Conservation (phyloP, 306 rosid species). For the Trifolium subterraneum region DNA sequence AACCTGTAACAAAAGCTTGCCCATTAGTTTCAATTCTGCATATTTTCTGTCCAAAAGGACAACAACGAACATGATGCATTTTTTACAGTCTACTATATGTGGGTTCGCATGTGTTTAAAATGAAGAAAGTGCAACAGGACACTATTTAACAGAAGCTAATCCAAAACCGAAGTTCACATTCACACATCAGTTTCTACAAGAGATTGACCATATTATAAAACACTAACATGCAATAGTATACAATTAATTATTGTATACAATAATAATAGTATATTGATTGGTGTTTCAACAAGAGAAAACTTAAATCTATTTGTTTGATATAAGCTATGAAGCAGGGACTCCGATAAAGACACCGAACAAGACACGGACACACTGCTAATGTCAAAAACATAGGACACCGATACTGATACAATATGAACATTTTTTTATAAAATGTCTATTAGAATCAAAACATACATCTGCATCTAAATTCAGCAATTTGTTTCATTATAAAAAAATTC, state of each 20-base stretch:
- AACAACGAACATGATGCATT: slow-evolving; percentile 22
- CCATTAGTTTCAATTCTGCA: slow-evolving; percentile 22
- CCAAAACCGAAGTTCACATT: not conserved
- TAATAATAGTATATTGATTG: not conserved
- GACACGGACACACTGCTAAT: not conserved
- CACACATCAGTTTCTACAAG: slow-evolving; percentile 14
- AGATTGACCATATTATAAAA: slow-evolving; percentile 1
- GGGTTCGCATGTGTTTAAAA: not conserved
- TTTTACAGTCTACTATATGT: not conserved
- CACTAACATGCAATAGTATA: slow-evolving; percentile 34
- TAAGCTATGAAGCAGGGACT: not conserved
- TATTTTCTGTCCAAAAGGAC: not conserved
- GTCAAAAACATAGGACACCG: not conserved
- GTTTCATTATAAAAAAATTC: too few relatives aligned
- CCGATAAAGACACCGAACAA: too few relatives aligned
- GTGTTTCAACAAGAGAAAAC: not conserved
- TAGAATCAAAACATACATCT: too few relatives aligned
- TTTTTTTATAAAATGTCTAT: not conserved
- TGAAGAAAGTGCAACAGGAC: not conserved
- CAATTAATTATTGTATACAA: not conserved
- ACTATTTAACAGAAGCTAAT: not conserved
- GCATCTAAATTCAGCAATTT: not conserved
- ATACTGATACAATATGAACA: too few relatives aligned
- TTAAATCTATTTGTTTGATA: not conserved
- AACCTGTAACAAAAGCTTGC: slow-evolving; percentile 53